These are phyloP conservation scores for Dysphania ambrosioides DNA, from an alignment of 148 eudicot genomes.

Conservation along the genomic window DNA sequence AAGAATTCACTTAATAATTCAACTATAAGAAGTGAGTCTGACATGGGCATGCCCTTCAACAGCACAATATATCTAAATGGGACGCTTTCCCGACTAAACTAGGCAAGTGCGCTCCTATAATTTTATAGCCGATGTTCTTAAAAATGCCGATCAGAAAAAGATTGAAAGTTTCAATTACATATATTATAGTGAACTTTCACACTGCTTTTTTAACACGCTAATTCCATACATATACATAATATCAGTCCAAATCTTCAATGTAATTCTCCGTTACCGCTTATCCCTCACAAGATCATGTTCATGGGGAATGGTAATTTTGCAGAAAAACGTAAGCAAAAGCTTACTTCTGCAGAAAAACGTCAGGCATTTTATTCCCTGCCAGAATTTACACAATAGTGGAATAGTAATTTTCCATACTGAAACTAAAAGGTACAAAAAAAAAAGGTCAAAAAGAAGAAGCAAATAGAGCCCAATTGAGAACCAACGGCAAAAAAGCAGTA, in stretches of 20 bases:
- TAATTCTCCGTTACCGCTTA: no score
- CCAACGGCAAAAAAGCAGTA: conserved; percentile 24
- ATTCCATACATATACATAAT: background rate
- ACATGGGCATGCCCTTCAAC: no score
- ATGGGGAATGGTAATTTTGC: background rate
- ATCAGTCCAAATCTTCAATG: background rate
- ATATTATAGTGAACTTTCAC: background rate
- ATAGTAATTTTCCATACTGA: conserved; percentile 19
- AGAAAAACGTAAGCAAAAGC: background rate
- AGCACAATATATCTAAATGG: no score
- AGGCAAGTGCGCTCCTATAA: no score
- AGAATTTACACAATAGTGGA: conserved; percentile 22
- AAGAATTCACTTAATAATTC: no score
- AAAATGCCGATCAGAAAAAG: background rate
- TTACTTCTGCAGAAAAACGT: no score
- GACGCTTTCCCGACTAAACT: no score
- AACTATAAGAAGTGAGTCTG: no score
- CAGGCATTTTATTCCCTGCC: conserved; percentile 19
- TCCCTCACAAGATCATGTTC: no score
- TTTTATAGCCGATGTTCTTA: no score
- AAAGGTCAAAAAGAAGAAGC: conserved; percentile 11
- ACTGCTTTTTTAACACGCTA: no score
- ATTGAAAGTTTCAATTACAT: background rate
- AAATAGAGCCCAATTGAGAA: conserved; percentile 26
- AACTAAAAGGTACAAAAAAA: conserved; percentile 4